Evolutionary conservation across 129 eudicot species (phyloP).

Genomic region (Tanacetum coccineum): DNA sequence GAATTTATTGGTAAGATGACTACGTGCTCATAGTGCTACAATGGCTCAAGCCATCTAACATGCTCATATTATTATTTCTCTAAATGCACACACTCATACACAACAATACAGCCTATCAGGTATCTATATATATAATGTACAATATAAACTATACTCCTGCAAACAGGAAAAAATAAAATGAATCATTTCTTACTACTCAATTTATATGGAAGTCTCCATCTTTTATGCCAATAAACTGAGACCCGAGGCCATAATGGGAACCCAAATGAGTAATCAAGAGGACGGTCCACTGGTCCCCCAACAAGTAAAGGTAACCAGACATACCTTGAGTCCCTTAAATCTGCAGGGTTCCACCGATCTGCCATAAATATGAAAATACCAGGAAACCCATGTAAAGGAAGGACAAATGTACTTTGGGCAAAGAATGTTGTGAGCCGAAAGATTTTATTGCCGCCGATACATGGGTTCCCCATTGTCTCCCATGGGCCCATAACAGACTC

Average conservation of each 20-base stretch:
- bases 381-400: conserved; percentile 74
- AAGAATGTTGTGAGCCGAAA: conserved; percentile 71
- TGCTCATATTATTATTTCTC: conserved; percentile 22
- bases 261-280: conserved; percentile 80
- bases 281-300: conserved; percentile 82
- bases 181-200: conserved; percentile 35
- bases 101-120: conserved; percentile 28
- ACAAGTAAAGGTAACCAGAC: conserved; percentile 84
- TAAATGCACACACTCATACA: conserved; percentile 29
- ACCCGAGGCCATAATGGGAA: conserved; percentile 94
- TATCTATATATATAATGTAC: conserved; percentile 31
- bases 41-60: background rate
- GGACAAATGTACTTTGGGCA: conserved; percentile 80
- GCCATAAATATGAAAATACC: conserved; percentile 82
- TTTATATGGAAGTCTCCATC: conserved; percentile 74
- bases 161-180: background rate
- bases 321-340: conserved; percentile 88
- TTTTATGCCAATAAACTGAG: conserved; percentile 85
- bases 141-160: conserved; percentile 19
- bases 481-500: conserved; percentile 88
- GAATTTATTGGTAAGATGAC: background rate
- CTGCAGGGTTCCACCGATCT: conserved; percentile 94
- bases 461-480: conserved; percentile 93
- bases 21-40: background rate
- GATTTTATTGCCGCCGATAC: conserved; percentile 76